Evolutionary conservation across 768 basidiomycete genomes (phyloP).

Genomic region (Daedalea quercina): DNA sequence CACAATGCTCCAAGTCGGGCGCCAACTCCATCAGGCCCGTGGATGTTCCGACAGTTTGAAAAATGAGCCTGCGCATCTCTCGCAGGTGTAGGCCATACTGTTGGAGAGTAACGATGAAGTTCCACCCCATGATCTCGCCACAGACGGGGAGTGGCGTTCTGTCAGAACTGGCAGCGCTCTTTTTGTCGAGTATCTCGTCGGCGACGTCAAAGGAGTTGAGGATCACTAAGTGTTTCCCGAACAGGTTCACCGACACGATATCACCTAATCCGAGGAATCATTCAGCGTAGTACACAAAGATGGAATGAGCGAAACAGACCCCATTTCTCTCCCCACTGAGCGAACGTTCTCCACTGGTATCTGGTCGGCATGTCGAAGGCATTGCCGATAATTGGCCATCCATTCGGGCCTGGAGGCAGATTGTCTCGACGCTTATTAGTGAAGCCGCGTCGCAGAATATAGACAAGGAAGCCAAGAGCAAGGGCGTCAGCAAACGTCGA

Average conservation of each 20-base stretch:
- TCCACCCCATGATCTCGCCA: constrained; percentile 20
- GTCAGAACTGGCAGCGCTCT: constrained; percentile 19
- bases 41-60: constrained; percentile 27
- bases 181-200: constrained; percentile 22
- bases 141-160: constrained; percentile 16
- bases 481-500: no score
- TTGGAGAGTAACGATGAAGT: constrained; percentile 29
- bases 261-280: constrained; percentile 15
- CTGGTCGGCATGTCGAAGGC: constrained; percentile 17
- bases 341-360: constrained; percentile 19
- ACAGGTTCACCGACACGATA: constrained; percentile 18
- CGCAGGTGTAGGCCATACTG: constrained; percentile 35
- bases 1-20: constrained; percentile 33
- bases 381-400: constrained; percentile 21
- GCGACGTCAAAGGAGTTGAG: constrained; percentile 20
- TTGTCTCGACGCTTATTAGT: background rate
- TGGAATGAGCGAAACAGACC: constrained; percentile 12
- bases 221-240: constrained; percentile 24
- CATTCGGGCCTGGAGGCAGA: constrained; percentile 24
- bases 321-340: constrained; percentile 20
- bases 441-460: background rate
- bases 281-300: no score
- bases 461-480: background rate
- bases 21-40: constrained; percentile 29
- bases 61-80: constrained; percentile 35